These are phyloP conservation scores for Cyberlindnera xishuangbannaensis DNA, from an alignment of 805 yeast species.

Conservation along the genomic window DNA sequence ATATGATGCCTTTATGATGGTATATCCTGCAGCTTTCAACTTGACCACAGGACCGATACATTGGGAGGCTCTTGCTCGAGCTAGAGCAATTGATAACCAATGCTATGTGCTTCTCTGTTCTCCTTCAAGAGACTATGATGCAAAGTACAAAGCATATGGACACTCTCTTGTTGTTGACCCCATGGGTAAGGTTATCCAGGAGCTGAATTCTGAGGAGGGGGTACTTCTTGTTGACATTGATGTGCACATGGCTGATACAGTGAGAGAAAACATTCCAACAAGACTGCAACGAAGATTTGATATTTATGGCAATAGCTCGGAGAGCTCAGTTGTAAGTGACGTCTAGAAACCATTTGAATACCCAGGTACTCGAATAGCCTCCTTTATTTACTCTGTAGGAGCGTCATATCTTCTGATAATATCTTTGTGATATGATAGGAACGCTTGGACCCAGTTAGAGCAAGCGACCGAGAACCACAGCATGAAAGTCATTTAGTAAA, in stretches of 20 bases:
- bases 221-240: constrained; percentile 66
- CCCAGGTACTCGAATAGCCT: too few relatives aligned
- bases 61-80: constrained; percentile 72
- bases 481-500: too few relatives aligned
- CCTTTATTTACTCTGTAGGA: too few relatives aligned
- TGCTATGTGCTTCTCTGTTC: constrained; percentile 73
- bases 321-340: constrained; percentile 15
- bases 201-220: constrained; percentile 72
- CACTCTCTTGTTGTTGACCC: constrained; percentile 64
- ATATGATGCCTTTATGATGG: constrained; percentile 62
- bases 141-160: constrained; percentile 60
- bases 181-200: constrained; percentile 52
- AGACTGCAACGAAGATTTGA: constrained; percentile 64
- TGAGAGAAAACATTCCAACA: constrained; percentile 63
- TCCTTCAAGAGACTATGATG: constrained; percentile 73
- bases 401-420: too few relatives aligned
- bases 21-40: constrained; percentile 81
- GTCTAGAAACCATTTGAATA: neutral
- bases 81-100: constrained; percentile 75
- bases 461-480: too few relatives aligned
- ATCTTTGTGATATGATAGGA: too few relatives aligned
- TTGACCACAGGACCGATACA: constrained; percentile 81
- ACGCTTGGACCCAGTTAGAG: too few relatives aligned
- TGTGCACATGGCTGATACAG: constrained; percentile 44
- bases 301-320: constrained; percentile 34